Conservation (phyloP, 306 rosid genomes). For the Gleditsia sinensis region DNA sequence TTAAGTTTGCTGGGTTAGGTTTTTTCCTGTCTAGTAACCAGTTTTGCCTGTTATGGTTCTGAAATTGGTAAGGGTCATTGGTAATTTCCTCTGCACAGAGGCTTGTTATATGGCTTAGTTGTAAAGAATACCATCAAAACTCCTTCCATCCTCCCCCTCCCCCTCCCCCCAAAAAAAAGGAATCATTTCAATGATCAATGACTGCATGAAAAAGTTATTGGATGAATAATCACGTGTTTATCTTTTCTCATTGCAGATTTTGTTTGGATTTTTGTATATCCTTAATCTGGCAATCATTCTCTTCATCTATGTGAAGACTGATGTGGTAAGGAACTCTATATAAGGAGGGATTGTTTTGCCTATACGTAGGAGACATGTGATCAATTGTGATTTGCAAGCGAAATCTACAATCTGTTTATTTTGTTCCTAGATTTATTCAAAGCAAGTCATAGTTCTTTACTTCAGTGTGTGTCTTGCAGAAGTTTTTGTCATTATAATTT, state of each 20-base stretch:
- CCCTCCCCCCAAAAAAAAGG: not conserved
- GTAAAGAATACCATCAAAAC: not conserved
- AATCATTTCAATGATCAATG: not conserved
- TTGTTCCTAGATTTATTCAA: not conserved
- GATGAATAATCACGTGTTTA: slow-evolving; percentile 1
- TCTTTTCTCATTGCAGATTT: slow-evolving; percentile 57
- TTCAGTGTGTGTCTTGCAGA: not conserved
- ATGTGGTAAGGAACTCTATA: slow-evolving; percentile 56
- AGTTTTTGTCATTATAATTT: not conserved
- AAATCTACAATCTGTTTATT: not conserved
- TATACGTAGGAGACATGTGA: not conserved
- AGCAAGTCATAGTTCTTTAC: not conserved
- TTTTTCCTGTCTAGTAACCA: not conserved
- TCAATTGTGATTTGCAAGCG: not conserved
- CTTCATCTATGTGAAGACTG: slow-evolving; percentile 67
- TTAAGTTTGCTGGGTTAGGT: not conserved
- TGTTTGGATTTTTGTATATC: slow-evolving; percentile 77
- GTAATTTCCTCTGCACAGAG: not conserved
- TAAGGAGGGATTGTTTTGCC: not conserved
- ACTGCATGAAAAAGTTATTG: not conserved
- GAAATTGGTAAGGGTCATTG: not conserved
- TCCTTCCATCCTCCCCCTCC: not conserved
- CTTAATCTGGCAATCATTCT: slow-evolving; percentile 73
- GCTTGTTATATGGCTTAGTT: not conserved
- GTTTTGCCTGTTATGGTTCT: not conserved